phyloP scores from a whole-genome alignment of 306 rosid species.

The Malus sylvestris region DNA sequence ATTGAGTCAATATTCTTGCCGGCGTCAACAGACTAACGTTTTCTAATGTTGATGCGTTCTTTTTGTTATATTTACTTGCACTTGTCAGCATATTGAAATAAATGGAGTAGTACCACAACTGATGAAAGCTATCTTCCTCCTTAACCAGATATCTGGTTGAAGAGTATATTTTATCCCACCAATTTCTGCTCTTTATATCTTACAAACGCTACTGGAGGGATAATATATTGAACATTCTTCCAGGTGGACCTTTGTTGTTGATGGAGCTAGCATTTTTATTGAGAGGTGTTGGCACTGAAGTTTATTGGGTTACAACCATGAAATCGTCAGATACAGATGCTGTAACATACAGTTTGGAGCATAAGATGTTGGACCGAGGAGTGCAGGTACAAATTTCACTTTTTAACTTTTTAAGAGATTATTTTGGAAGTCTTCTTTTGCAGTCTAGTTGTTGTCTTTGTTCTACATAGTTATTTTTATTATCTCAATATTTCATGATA shows the following conservation, averaged over 20 bases:
- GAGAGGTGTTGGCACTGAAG: constrained; percentile 68
- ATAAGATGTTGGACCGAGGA: constrained; percentile 69
- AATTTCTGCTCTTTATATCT: not conserved
- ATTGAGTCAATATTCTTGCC: not conserved
- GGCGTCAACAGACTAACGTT: not conserved
- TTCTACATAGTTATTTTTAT: not conserved
- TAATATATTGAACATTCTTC: not conserved
- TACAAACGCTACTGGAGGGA: not conserved
- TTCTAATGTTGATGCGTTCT: not conserved
- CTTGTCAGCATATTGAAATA: not conserved
- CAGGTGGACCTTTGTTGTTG: constrained; percentile 73
- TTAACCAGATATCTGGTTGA: not conserved
- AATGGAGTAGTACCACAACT: not conserved
- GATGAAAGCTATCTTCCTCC: not conserved
- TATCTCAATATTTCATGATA: not conserved
- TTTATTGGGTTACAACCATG: constrained; percentile 70
- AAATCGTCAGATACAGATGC: constrained; percentile 41
- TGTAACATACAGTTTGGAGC: constrained; percentile 58
- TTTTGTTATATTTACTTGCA: not conserved
- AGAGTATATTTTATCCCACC: not conserved
- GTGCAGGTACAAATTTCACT: constrained; percentile 45
- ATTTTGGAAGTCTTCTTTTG: not conserved
- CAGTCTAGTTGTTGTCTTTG: not conserved
- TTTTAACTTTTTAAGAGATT: not conserved
- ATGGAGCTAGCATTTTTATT: constrained; percentile 82